A percentile compares a stretch with the other conserved stretches of the same genome.
phyloP scores from a whole-genome alignment of 148 eudicot genomes.

The Rhododendron griersonianum region DNA sequence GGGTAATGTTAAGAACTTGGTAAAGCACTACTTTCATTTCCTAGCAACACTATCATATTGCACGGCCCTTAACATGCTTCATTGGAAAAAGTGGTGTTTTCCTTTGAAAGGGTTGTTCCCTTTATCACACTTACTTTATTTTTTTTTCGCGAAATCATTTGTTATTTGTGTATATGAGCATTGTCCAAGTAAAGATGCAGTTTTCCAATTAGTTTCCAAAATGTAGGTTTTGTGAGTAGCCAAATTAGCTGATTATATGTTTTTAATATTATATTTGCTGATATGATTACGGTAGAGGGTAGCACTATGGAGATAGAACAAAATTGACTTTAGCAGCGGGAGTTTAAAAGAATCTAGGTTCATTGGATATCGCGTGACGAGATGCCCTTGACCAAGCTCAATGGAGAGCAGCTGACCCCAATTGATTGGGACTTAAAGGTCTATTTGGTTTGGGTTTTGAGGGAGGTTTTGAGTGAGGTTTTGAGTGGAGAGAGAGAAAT shows the following conservation, averaged over 20 bases:
- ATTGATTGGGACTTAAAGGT: not conserved
- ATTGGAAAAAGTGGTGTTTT: not conserved
- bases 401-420: not conserved
- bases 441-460: not conserved
- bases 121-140: not conserved
- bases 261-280: not conserved
- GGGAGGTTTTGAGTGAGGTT: no score
- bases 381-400: not conserved
- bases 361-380: not conserved
- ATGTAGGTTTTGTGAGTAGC: not conserved
- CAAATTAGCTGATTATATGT: not conserved
- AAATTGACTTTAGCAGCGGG: not conserved
- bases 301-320: no score
- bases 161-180: not conserved
- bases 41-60: not conserved
- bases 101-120: not conserved
- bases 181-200: not conserved
- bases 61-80: not conserved
- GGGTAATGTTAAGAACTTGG: not conserved
- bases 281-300: no score
- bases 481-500: no score
- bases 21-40: not conserved
- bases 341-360: not conserved
- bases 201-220: not conserved
- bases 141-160: not conserved